phyloP scores from a whole-genome alignment of 163 green algal species.

The Chlorella variabilis region DNA sequence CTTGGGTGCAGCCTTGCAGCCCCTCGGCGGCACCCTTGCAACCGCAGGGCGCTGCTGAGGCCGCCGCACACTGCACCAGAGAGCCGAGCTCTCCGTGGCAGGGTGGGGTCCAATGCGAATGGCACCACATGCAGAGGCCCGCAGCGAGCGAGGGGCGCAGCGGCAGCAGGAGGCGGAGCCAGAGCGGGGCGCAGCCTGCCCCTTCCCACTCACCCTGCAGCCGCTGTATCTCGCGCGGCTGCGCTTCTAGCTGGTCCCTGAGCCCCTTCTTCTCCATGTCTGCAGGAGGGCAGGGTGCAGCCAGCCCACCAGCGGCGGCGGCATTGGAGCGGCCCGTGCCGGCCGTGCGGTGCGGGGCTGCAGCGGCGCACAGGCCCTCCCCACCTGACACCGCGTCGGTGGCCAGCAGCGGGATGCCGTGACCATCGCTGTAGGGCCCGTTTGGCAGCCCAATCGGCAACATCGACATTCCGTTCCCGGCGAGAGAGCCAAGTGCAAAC shows the following conservation, averaged over 20 bases:
- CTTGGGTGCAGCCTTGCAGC: too few relatives aligned
- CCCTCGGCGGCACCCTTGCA: too few relatives aligned
- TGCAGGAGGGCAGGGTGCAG: background rate
- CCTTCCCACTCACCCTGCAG: conserved; percentile 31
- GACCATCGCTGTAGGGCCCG: background rate
- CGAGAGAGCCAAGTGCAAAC: background rate
- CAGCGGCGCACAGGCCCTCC: too few relatives aligned
- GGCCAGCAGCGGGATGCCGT: conserved; percentile 35
- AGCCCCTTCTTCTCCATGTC: conserved; percentile 42
- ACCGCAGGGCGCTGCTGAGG: too few relatives aligned
- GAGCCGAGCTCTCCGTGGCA: too few relatives aligned
- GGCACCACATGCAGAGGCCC: too few relatives aligned
- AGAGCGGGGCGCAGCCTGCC: too few relatives aligned
- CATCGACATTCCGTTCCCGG: conserved; percentile 1
- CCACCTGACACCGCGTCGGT: conserved; percentile 25
- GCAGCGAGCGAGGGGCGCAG: too few relatives aligned
- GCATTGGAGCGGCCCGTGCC: too few relatives aligned
- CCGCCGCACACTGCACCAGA: background rate
- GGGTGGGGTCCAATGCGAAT: too few relatives aligned
- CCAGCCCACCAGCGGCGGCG: background rate
- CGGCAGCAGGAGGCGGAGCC: background rate
- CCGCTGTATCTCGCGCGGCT: conserved; percentile 41
- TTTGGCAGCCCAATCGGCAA: conserved; percentile 3
- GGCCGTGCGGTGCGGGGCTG: too few relatives aligned
- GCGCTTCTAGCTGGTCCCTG: conserved; percentile 39